These are phyloP conservation scores for Mycena haematopus DNA, from an alignment of 768 basidiomycete species.

Conservation along the genomic window DNA sequence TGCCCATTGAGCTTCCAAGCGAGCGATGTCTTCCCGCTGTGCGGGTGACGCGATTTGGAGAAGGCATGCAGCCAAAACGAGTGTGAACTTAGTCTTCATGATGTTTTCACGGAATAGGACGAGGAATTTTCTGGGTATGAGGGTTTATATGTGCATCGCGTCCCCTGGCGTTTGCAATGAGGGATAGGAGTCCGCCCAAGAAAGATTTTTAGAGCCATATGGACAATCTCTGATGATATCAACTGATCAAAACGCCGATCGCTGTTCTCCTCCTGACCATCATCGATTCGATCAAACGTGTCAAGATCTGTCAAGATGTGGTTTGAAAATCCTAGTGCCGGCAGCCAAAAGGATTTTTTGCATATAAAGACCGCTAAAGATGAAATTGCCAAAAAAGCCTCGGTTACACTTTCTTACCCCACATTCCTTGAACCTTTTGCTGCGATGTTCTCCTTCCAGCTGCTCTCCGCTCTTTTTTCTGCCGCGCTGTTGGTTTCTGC, in stretches of 20 bases:
- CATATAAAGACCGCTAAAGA: neutral
- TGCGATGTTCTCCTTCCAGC: conserved; percentile 34
- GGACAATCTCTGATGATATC: too few species aligned
- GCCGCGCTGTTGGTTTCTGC: conserved; percentile 30
- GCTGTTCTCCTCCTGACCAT: neutral
- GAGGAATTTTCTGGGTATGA: neutral
- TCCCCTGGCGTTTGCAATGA: too few species aligned
- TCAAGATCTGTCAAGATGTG: too few species aligned
- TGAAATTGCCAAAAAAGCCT: too few species aligned
- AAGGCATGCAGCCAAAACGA: neutral
- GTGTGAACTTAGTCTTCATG: conserved; percentile 5
- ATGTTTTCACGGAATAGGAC: neutral
- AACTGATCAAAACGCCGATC: too few species aligned
- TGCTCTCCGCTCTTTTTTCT: conserved; percentile 34
- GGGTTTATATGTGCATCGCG: neutral
- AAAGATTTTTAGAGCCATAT: neutral
- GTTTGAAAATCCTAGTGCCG: too few species aligned
- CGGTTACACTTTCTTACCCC: conserved; percentile 3
- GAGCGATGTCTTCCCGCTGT: neutral
- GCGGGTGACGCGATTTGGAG: conserved; percentile 11
- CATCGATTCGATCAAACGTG: neutral
- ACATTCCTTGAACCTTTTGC: conserved; percentile 21
- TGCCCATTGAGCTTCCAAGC: conserved; percentile 14
- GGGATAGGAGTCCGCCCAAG: too few species aligned
- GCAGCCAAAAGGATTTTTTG: too few species aligned